Base-by-base conservation (phyloP, 2,329 filamentous ascomycete species). In the Talaromyces albobiverticillius region DNA sequence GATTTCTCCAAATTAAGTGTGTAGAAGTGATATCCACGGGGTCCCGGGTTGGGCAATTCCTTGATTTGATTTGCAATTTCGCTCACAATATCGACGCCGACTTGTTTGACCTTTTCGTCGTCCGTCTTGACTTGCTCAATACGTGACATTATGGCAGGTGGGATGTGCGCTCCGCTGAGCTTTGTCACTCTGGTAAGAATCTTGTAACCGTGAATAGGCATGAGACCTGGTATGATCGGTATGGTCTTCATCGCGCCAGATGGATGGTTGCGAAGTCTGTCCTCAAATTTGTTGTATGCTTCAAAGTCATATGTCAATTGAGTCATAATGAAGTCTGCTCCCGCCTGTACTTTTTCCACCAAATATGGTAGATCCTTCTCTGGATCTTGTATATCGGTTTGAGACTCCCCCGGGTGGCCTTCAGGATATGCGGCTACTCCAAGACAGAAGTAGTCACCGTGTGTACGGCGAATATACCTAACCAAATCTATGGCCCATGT, bases 271-370 rank as follows among this genome's bases (percentile, higher is more conserved):
- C 91, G 80, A 61, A 99, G 71, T 48, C 80, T 82, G 60, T 77
- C 81, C 74, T 97, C 93, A 66, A 95, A 97, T 31, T 78, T 78
- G 53, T 86, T 82, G 68, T 95, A 99, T 16, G 89, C 89, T 3
- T 88, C 80, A 22, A 91, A 82, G 67, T 97, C 91, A 71, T 96
- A 99, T 73, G 96, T 97, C 8, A 99, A 80, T 71, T 99, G 94
- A 1, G 94, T 97, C 90, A 99, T 96, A 72, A 99, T 88, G 67
- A 99, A 99, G 73, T 97, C 92, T 48, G 92, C 94, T 1, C 94
- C 94, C 3, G 94, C 94, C 62, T 87, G 80, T 1, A 87, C 88
- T 79, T 99, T 99, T 61, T 96, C 91, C 10, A 95, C 83, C 51
- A 99, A 79, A 65, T 88, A 95, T 0, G 92, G 89, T 56, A 99